These are phyloP conservation scores for Alternaria angustiovoidea DNA, from an alignment of 2,329 filamentous ascomycete genomes.

Conservation along the genomic window DNA sequence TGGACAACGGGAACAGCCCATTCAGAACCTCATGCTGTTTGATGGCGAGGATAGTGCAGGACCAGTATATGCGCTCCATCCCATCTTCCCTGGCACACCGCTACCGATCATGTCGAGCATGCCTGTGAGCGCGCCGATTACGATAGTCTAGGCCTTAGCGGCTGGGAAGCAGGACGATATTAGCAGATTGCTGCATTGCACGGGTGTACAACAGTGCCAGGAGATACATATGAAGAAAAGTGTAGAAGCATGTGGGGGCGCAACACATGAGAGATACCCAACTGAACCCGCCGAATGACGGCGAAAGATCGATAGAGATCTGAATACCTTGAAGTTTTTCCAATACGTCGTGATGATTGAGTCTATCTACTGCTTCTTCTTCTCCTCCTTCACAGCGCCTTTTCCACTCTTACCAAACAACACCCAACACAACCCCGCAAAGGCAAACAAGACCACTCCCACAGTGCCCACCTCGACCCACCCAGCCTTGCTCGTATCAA, in stretches of 20 bases:
- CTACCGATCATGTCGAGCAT: slow-evolving; percentile 34
- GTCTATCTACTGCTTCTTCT: slow-evolving; percentile 30
- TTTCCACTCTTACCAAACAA: slow-evolving; percentile 35
- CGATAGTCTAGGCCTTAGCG: slow-evolving; percentile 19
- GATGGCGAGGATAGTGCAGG: slow-evolving; percentile 83
- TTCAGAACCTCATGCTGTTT: slow-evolving; percentile 94
- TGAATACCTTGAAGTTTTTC: not conserved
- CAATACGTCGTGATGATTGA: not conserved
- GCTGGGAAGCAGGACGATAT: not conserved
- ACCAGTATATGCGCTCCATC: slow-evolving; percentile 82
- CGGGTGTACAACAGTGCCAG: not conserved
- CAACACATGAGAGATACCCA: slow-evolving; percentile 17
- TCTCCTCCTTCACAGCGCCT: slow-evolving; percentile 25
- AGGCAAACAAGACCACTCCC: slow-evolving; percentile 53
- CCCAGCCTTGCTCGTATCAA: slow-evolving; percentile 46
- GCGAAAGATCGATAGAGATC: slow-evolving; percentile 6
- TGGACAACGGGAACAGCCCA: slow-evolving; percentile 87
- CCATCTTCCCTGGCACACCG: slow-evolving; percentile 57
- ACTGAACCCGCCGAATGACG: slow-evolving; percentile 4
- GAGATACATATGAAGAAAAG: not conserved
- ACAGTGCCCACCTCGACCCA: slow-evolving; percentile 56
- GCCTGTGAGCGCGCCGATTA: slow-evolving; percentile 32
- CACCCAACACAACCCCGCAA: slow-evolving; percentile 56
- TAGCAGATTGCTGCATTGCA: not conserved
- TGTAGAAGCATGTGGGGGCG: not conserved